Percentiles rank a stretch among this genome's conserved stretches.
phyloP scores from a whole-genome alignment of 805 yeast species.

The Scheffersomyces ergatensis region DNA sequence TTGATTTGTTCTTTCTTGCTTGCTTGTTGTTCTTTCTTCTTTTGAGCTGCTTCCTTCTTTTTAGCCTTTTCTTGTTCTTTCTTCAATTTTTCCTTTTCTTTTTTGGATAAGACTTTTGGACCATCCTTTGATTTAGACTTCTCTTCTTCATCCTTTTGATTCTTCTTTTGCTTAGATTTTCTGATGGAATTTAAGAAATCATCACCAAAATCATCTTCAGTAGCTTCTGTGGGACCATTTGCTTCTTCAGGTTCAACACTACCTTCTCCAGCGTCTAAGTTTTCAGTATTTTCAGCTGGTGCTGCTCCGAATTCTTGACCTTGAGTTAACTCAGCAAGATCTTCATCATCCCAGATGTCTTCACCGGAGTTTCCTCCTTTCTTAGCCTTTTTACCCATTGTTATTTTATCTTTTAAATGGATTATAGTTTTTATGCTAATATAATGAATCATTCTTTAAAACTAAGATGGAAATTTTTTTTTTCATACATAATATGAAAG shows the following conservation, averaged over 20 bases:
- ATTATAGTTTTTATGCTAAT: neutral
- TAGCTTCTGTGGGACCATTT: constrained; percentile 8
- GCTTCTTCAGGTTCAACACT: constrained; percentile 1
- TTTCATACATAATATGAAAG: too few species aligned
- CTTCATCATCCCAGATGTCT: constrained; percentile 82
- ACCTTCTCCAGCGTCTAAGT: constrained; percentile 11
- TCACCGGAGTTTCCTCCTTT: constrained; percentile 61
- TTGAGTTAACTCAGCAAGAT: constrained; percentile 38
- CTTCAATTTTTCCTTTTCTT: constrained; percentile 92
- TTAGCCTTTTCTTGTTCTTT: constrained; percentile 87
- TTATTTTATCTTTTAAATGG: constrained; percentile 8
- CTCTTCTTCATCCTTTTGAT: constrained; percentile 57
- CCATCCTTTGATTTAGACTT: constrained; percentile 53
- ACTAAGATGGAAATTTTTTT: constrained; percentile 1
- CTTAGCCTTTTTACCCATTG: constrained; percentile 58
- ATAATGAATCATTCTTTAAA: neutral
- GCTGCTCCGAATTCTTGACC: constrained; percentile 32
- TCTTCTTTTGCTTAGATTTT: constrained; percentile 75
- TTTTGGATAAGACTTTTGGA: constrained; percentile 81
- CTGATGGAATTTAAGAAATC: constrained; percentile 85
- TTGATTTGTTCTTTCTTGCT: constrained; percentile 58
- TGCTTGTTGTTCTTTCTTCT: constrained; percentile 72
- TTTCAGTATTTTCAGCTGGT: constrained; percentile 34
- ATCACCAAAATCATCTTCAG: constrained; percentile 35
- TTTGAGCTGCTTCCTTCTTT: constrained; percentile 86